Evolutionary conservation across 139 green algal genomes (phyloP).

Genomic region (Edaphochlamys debaryana): DNA sequence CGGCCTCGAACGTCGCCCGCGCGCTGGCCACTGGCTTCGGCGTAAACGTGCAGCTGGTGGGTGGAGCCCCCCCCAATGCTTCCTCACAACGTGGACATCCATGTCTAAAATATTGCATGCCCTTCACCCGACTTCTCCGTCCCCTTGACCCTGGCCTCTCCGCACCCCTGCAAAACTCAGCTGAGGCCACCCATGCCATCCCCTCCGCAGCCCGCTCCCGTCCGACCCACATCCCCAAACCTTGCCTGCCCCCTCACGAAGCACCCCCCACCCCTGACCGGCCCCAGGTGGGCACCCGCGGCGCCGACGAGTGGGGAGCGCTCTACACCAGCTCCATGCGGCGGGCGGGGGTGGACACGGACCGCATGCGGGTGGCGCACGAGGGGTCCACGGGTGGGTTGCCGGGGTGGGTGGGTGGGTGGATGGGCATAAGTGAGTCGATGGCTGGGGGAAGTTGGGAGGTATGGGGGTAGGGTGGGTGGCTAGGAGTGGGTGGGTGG

Average conservation of each 20-base stretch:
- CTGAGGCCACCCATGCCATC: neutral
- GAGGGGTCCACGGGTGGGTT: constrained; percentile 32
- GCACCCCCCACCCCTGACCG: neutral
- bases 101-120: neutral
- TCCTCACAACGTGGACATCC: neutral
- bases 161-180: no score
- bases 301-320: constrained; percentile 66
- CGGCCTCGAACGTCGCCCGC: constrained; percentile 37
- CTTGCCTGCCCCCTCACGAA: neutral
- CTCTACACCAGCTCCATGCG: constrained; percentile 65
- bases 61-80: neutral
- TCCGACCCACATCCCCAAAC: neutral
- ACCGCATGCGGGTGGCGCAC: constrained; percentile 10
- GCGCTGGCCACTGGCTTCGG: constrained; percentile 14
- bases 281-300: constrained; percentile 43
- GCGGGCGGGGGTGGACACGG: constrained; percentile 52
- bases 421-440: no score
- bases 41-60: constrained; percentile 21
- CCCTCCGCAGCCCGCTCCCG: no score
- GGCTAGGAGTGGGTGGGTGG: no score
- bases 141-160: neutral
- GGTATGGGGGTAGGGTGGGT: neutral
- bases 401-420: neutral
- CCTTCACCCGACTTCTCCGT: neutral
- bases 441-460: no score